These are phyloP conservation scores for Epicoccum sorghinum DNA, from an alignment of 2,329 filamentous ascomycete species.

Conservation along the genomic window DNA sequence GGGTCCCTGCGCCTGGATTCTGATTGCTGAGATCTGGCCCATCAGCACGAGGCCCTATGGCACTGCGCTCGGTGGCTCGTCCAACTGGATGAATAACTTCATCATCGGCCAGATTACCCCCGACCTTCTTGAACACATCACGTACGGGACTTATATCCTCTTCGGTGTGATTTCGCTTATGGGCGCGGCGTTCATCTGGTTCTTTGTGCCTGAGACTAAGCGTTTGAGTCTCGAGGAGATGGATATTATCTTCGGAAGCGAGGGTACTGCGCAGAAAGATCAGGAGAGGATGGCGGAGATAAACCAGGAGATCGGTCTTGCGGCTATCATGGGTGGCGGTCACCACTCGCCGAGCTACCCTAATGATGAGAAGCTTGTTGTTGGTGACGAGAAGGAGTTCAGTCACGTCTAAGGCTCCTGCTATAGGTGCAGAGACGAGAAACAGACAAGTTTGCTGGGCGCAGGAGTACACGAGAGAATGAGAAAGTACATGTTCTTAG, in stretches of 20 bases:
- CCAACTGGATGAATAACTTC: conserved; percentile 60
- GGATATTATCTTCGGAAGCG: conserved; percentile 71
- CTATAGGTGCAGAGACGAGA: neutral
- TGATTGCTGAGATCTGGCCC: conserved; percentile 77
- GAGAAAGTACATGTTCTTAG: neutral
- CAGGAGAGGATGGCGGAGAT: conserved; percentile 74
- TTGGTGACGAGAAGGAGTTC: conserved; percentile 23
- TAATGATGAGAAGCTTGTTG: conserved; percentile 14
- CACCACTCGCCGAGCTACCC: neutral
- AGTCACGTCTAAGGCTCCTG: neutral
- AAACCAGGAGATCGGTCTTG: conserved; percentile 71
- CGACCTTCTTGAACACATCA: conserved; percentile 68
- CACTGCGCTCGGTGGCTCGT: conserved; percentile 67
- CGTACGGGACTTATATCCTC: conserved; percentile 74
- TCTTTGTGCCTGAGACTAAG: conserved; percentile 62
- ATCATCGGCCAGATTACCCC: conserved; percentile 74
- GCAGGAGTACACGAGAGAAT: neutral
- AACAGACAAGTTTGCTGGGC: too few relatives aligned
- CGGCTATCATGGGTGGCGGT: conserved; percentile 32
- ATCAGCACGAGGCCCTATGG: conserved; percentile 71
- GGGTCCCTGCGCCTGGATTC: conserved; percentile 77
- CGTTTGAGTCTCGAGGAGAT: conserved; percentile 60
- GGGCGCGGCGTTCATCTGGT: conserved; percentile 62
- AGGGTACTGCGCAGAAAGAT: conserved; percentile 69
- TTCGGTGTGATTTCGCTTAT: conserved; percentile 70